A percentile compares a stretch with the other conserved stretches of the same genome.
Evolutionary conservation across 148 eudicot genomes (phyloP).

Genomic region (Amaranthus palmeri): DNA sequence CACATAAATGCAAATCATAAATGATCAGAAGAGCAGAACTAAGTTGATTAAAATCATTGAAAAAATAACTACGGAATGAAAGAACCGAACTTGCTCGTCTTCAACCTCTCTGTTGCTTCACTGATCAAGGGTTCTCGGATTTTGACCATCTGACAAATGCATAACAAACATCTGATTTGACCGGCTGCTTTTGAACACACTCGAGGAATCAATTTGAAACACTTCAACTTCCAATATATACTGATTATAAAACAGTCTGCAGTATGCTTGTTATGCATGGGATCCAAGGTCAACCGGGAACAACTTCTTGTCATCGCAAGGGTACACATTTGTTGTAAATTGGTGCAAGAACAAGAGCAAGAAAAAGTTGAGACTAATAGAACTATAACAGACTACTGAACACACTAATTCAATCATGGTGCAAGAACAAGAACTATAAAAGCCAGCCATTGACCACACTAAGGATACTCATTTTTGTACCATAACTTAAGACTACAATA

Average conservation of each 20-base stretch:
- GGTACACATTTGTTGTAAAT: background rate
- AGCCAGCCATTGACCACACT: too few relatives aligned
- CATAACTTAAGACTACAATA: background rate
- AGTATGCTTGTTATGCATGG: too few relatives aligned
- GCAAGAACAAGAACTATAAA: background rate
- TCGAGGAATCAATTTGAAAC: background rate
- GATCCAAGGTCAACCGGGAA: background rate
- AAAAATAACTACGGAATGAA: background rate
- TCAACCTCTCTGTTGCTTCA: background rate
- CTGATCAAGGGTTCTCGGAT: background rate
- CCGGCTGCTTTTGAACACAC: background rate
- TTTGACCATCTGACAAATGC: conserved; percentile 1
- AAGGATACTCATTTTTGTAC: background rate
- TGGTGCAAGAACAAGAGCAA: background rate
- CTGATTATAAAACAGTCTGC: too few relatives aligned
- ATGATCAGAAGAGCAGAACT: background rate
- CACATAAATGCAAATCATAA: background rate
- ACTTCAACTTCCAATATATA: too few relatives aligned
- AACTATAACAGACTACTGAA: background rate
- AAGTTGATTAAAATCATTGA: conserved; percentile 1
- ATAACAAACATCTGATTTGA: conserved; percentile 8
- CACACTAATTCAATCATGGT: background rate
- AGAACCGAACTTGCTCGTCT: background rate
- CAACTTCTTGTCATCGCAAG: background rate
- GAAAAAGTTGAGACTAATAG: background rate